phyloP scores from a whole-genome alignment of 176 grass and related monocot species.

The Raddia guianensis region DNA sequence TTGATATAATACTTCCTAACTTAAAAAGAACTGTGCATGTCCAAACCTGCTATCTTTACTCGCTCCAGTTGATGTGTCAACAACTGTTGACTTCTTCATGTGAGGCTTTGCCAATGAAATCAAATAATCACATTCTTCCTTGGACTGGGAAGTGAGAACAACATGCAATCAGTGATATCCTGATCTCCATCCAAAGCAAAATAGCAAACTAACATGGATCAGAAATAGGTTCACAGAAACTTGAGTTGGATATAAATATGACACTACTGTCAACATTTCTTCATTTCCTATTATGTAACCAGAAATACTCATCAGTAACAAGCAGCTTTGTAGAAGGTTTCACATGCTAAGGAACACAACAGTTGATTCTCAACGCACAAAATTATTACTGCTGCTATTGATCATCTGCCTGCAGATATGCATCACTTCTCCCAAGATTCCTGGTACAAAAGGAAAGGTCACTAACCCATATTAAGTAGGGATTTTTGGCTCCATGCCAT shows the following conservation, averaged over 20 bases:
- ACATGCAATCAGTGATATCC: conserved; percentile 30
- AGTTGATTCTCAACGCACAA: background rate
- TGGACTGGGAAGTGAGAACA: conserved; percentile 75
- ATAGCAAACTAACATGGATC: background rate
- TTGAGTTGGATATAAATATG: conserved; percentile 10
- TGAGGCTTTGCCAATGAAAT: conserved; percentile 84
- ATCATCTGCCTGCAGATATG: background rate
- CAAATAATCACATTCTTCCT: conserved; percentile 94
- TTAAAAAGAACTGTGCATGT: conserved; percentile 24
- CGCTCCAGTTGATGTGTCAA: conserved; percentile 73
- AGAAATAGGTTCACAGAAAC: conserved; percentile 26
- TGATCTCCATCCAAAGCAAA: conserved; percentile 8
- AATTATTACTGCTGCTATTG: background rate
- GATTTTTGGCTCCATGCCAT: too few relatives aligned
- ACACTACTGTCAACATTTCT: background rate
- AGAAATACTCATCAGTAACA: background rate
- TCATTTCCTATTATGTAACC: conserved; percentile 22
- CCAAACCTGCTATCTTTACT: conserved; percentile 95
- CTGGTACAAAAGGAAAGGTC: background rate
- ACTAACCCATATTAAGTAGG: too few relatives aligned
- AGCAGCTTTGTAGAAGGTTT: background rate
- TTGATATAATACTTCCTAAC: background rate
- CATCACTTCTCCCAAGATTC: background rate
- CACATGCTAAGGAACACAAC: background rate
- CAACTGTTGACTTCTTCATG: conserved; percentile 93